Evolutionary conservation across 352 stramenopile species (phyloP).

Genomic region (Globisporangium paroecandrum): DNA sequence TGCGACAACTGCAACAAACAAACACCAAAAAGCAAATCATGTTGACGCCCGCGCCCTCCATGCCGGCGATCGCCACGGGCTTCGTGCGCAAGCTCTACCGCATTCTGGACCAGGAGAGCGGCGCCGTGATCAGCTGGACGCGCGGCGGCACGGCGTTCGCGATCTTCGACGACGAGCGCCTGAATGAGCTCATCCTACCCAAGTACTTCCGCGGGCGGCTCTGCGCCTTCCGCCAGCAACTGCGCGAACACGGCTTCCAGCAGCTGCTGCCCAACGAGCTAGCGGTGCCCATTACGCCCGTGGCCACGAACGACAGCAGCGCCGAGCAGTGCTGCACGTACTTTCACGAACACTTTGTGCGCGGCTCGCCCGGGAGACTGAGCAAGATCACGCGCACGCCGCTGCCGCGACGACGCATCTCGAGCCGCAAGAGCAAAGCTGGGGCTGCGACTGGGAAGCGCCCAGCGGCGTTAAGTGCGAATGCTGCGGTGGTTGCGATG

Average conservation of each 20-base stretch:
- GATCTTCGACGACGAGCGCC: slow-evolving; percentile 42
- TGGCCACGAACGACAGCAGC: neutral
- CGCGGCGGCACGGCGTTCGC: slow-evolving; percentile 45
- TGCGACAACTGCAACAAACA: neutral
- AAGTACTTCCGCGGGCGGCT: slow-evolving; percentile 68
- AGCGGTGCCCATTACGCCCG: slow-evolving; percentile 4
- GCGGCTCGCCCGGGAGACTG: slow-evolving; percentile 37
- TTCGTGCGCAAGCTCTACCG: slow-evolving; percentile 79
- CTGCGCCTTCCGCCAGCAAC: slow-evolving; percentile 62
- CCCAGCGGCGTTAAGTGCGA: neutral
- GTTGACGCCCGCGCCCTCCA: neutral
- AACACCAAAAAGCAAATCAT: neutral
- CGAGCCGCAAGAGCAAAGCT: slow-evolving; percentile 19
- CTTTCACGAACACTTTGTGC: slow-evolving; percentile 39
- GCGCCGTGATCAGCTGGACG: slow-evolving; percentile 58
- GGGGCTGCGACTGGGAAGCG: neutral
- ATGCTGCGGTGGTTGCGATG: neutral
- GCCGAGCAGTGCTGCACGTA: slow-evolving; percentile 23
- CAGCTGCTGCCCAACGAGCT: slow-evolving; percentile 13
- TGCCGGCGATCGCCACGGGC: slow-evolving; percentile 49
- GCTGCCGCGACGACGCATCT: slow-evolving; percentile 30
- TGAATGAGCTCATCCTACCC: slow-evolving; percentile 50
- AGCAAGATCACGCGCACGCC: slow-evolving; percentile 38
- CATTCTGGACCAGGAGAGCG: slow-evolving; percentile 61
- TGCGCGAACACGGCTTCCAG: slow-evolving; percentile 64